A percentile compares a stretch with the other conserved stretches of the same genome.
Evolutionary conservation across 805 yeast genomes (phyloP).

Genomic region (Sugiyamaella qingdaonensis): DNA sequence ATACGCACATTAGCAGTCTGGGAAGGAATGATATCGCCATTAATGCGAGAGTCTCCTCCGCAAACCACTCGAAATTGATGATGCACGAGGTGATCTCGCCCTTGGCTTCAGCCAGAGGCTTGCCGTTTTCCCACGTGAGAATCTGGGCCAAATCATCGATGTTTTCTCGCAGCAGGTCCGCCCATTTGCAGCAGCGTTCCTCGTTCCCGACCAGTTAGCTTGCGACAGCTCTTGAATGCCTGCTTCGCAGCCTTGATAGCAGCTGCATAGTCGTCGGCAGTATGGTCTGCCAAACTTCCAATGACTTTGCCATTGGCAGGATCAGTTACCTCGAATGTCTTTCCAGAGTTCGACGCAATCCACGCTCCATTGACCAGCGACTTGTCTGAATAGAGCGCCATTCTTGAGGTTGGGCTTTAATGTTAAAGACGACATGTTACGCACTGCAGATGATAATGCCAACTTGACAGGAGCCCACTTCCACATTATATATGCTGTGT

Average conservation of each 20-base stretch:
- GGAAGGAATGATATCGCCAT: slow-evolving; percentile 65
- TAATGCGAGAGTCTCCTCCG: slow-evolving; percentile 64
- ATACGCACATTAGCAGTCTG: slow-evolving; percentile 45
- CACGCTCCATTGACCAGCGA: slow-evolving; percentile 65
- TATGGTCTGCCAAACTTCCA: slow-evolving; percentile 53
- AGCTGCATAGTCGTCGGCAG: slow-evolving; percentile 44
- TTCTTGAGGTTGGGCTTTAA: slow-evolving; percentile 15
- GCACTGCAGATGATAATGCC: background rate
- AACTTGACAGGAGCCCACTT: background rate
- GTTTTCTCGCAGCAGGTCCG: slow-evolving; percentile 52
- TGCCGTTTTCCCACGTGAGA: slow-evolving; percentile 70
- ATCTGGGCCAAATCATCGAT: slow-evolving; percentile 61
- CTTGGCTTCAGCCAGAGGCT: slow-evolving; percentile 62
- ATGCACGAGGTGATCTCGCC: slow-evolving; percentile 68
- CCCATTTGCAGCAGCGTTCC: slow-evolving; percentile 50
- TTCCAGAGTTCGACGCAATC: slow-evolving; percentile 43
- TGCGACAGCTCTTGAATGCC: slow-evolving; percentile 51
- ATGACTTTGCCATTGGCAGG: slow-evolving; percentile 62
- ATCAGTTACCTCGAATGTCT: slow-evolving; percentile 61
- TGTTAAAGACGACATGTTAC: slow-evolving; percentile 6
- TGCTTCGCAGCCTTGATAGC: slow-evolving; percentile 56
- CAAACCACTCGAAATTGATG: slow-evolving; percentile 83
- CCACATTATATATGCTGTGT: background rate
- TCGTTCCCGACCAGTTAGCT: slow-evolving; percentile 55
- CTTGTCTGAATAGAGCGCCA: slow-evolving; percentile 24